Base-by-base conservation (phyloP, 1,284 basidiomycete genomes). In the Papiliotrema flavescens region DNA sequence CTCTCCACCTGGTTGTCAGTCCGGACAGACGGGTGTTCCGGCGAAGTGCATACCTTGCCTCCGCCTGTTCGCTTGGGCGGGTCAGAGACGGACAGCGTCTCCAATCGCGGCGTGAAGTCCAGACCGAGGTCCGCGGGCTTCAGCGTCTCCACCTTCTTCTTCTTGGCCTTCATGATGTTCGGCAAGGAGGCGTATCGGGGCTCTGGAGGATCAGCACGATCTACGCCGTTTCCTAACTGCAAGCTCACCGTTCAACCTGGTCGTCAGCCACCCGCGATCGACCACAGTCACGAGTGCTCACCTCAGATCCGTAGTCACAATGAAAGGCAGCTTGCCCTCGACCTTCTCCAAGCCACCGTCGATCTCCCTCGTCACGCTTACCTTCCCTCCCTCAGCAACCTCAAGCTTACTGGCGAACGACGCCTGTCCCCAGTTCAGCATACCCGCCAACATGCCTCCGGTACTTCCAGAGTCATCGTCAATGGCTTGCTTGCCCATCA, bases 81-180 rank as follows among this genome's bases (percentile, higher is more conserved):
- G 72, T 97, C 93, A 9, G 84, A 78, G n/a, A 98, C 89, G 68
- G 89, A 91, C 68, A 98, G 69, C 0, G 86, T 93, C 79, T 97
- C 90, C 35, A 98, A 79, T 43, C 85, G 81, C 17, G 91, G 91
- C 79, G 59, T 76, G 56, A 76, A 71, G 65, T 77, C 75, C 19
- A 77, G 60, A n/a, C 86, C 86, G 15, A 98, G 85, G 66, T 95
- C 91, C 46, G 82, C 80, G 9, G 90, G 81, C 34, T 85, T 85
- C 59, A 93, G 69, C 71, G 90, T 94, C 78, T 94, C 87, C 49
- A 98, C 79, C 23, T 89, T 88, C 80, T 99, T 99, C 84, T 98
- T 99, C 83, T 98, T 98, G 23, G 95, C 95, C 79, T 95, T 95
- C 90, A 95, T 96, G 76, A 95, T 95, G 71, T 92, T 95, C 17